Evolutionary conservation across 1,139 yeast genomes (phyloP).

Genomic region (Diutina ranongensis): DNA sequence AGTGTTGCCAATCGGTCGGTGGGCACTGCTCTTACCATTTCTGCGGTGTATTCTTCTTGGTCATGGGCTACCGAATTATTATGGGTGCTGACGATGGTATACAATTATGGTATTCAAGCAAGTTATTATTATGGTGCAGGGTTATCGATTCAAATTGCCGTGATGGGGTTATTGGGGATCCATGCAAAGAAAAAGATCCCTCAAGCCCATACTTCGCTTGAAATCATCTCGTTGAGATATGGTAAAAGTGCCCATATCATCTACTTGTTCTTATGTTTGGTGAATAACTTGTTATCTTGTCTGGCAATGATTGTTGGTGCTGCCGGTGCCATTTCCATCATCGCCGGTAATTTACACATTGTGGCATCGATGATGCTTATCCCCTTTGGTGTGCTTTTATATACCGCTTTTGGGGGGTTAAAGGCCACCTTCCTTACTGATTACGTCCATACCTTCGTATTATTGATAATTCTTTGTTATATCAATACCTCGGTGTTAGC

Average conservation of each 20-base stretch:
- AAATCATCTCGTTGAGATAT: conserved; percentile 21
- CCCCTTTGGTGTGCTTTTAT: conserved; percentile 24
- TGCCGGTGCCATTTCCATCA: conserved; percentile 22
- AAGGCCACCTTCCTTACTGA: conserved; percentile 66
- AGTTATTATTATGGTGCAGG: conserved; percentile 20
- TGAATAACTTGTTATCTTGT: conserved; percentile 22
- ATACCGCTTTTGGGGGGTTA: conserved; percentile 76
- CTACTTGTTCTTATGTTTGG: conserved; percentile 21
- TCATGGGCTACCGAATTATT: conserved; percentile 4
- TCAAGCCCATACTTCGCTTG: conserved; percentile 19
- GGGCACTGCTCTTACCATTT: conserved; percentile 17
- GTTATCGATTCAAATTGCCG: conserved; percentile 19
- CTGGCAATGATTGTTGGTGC: conserved; percentile 28
- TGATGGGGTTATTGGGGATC: conserved; percentile 19
- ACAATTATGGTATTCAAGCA: conserved; percentile 18
- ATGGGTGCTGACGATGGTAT: conserved; percentile 5
- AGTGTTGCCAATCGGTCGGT: conserved; percentile 20
- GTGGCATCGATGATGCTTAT: conserved; percentile 23
- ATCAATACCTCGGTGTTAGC: conserved; percentile 18
- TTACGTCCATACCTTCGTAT: conserved; percentile 32
- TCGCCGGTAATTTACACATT: conserved; percentile 22
- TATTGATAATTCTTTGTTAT: conserved; percentile 19
- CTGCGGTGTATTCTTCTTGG: conserved; percentile 16
- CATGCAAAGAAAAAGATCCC: conserved; percentile 22
- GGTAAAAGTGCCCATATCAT: conserved; percentile 20